These are phyloP conservation scores for Pleurotus cornucopiae DNA, from an alignment of 768 basidiomycete genomes.

Conservation along the genomic window DNA sequence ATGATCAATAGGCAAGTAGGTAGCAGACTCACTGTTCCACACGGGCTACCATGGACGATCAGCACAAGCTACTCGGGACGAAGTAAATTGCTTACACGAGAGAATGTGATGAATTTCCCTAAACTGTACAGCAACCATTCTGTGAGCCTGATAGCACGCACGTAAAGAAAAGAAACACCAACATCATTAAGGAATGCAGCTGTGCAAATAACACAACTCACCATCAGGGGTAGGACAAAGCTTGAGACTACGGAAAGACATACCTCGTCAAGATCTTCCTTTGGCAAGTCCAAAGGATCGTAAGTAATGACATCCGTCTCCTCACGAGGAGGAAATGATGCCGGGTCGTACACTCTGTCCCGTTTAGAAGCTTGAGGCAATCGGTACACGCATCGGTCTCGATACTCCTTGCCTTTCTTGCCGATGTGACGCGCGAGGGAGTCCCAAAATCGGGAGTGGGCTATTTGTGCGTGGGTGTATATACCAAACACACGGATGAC, in stretches of 20 bases:
- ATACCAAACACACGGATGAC: slow-evolving; percentile 34
- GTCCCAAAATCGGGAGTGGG: slow-evolving; percentile 30
- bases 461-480: slow-evolving; percentile 35
- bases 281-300: slow-evolving; percentile 28
- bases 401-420: slow-evolving; percentile 47
- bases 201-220: slow-evolving; percentile 16
- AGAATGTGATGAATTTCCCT: slow-evolving; percentile 43
- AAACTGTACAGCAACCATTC: slow-evolving; percentile 18
- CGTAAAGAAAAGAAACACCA: slow-evolving; percentile 13
- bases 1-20: slow-evolving; percentile 28
- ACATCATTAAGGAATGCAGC: slow-evolving; percentile 63
- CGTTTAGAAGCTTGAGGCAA: slow-evolving; percentile 18
- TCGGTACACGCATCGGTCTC: slow-evolving; percentile 32
- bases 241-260: not conserved
- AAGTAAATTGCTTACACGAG: slow-evolving; percentile 24
- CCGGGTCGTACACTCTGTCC: slow-evolving; percentile 44
- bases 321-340: slow-evolving; percentile 41
- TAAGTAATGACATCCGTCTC: slow-evolving; percentile 19
- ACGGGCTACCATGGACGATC: slow-evolving; percentile 6
- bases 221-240: not conserved
- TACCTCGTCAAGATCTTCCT: slow-evolving; percentile 48
- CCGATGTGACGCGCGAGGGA: slow-evolving; percentile 32
- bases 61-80: not conserved
- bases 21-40: slow-evolving; percentile 8
- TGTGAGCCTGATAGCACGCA: no score